Conservation (phyloP, 306 rosid genomes). For the Quercus aquifolioides region DNA sequence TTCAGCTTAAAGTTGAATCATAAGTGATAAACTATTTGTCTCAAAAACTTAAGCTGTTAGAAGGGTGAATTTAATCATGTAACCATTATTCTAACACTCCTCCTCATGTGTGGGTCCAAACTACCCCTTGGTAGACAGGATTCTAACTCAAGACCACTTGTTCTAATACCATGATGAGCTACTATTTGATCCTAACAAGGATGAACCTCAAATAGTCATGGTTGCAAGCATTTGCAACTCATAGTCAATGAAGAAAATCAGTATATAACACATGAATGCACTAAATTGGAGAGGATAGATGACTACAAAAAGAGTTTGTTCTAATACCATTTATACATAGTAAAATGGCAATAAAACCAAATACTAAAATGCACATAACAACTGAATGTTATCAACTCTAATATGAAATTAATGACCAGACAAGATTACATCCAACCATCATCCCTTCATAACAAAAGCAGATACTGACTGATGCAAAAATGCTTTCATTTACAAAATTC, state of each 20-base stretch:
- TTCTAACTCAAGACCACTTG: too few relatives aligned
- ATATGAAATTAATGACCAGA: neutral
- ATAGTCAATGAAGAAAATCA: neutral
- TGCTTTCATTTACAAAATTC: neutral
- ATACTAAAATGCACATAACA: neutral
- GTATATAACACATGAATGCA: neutral
- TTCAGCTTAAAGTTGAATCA: neutral
- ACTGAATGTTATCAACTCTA: neutral
- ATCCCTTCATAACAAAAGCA: neutral
- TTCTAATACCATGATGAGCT: too few relatives aligned
- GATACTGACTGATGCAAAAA: neutral
- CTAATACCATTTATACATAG: neutral
- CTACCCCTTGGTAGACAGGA: too few relatives aligned
- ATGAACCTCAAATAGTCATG: neutral
- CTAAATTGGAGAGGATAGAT: neutral
- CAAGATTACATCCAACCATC: neutral
- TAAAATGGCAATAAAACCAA: neutral
- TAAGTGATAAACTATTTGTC: too few relatives aligned
- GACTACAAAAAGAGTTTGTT: neutral
- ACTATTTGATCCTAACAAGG: neutral
- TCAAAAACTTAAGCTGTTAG: too few relatives aligned
- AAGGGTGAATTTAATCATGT: too few relatives aligned
- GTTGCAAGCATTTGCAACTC: conserved; percentile 1
- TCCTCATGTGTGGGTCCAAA: too few relatives aligned
- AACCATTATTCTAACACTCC: too few relatives aligned